Conservation (phyloP, 768 basidiomycete species). For the Mycena haematopus region DNA sequence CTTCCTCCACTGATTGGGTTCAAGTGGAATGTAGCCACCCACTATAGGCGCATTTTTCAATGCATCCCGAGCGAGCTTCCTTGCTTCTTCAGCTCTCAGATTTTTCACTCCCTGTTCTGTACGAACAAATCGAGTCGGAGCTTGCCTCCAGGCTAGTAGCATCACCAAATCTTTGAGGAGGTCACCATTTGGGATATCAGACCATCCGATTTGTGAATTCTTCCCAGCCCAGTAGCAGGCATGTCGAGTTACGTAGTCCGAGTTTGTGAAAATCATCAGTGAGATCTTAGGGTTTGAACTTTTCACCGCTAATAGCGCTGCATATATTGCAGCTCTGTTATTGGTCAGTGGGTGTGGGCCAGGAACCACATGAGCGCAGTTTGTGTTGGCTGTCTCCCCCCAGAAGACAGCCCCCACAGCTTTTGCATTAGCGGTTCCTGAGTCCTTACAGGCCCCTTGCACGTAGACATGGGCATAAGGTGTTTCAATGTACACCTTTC, state of each 20-base stretch:
- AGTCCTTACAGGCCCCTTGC: background rate
- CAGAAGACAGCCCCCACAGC: conserved; percentile 2
- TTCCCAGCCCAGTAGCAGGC: conserved; percentile 7
- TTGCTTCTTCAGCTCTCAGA: background rate
- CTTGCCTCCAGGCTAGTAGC: background rate
- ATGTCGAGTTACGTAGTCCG: conserved; percentile 4
- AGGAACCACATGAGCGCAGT: background rate
- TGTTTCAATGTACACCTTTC: background rate
- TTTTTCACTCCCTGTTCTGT: background rate
- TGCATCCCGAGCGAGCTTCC: background rate
- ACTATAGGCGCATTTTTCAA: background rate
- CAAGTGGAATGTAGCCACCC: background rate
- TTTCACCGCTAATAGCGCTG: background rate
- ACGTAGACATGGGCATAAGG: conserved; percentile 3
- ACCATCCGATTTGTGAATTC: conserved; percentile 3
- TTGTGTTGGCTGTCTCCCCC: background rate
- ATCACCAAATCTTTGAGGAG: background rate
- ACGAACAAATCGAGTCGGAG: conserved; percentile 2
- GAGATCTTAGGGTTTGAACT: background rate
- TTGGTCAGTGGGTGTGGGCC: background rate
- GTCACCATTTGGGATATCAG: background rate
- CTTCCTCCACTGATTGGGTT: background rate
- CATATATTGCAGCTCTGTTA: conserved; percentile 11
- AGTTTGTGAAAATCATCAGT: conserved; percentile 3
- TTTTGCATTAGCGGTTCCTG: background rate